These are phyloP conservation scores for Colletotrichum chrysophilum DNA, from an alignment of 2,329 filamentous ascomycete species.

Conservation along the genomic window DNA sequence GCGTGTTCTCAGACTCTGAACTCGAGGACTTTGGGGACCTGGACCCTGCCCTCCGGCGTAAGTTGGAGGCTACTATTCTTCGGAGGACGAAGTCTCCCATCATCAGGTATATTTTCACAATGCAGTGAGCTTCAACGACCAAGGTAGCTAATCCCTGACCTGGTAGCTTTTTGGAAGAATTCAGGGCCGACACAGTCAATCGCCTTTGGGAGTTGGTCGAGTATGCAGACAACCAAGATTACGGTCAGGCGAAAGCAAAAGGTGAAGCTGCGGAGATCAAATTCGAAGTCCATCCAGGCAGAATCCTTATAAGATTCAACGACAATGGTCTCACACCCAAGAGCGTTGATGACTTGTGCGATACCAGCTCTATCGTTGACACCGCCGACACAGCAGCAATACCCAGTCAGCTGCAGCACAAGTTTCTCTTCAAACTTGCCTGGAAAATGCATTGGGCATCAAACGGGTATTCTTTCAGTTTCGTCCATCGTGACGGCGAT, in stretches of 20 bases:
- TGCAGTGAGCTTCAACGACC: not conserved
- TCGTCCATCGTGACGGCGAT: constrained; percentile 41
- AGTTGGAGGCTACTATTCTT: not conserved
- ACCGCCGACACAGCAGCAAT: not conserved
- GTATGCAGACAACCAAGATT: constrained; percentile 59
- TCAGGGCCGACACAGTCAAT: constrained; percentile 40
- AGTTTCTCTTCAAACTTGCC: constrained; percentile 54
- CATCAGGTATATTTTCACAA: not conserved
- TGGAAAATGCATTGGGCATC: constrained; percentile 49
- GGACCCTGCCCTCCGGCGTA: not conserved
- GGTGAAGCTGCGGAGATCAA: constrained; percentile 23
- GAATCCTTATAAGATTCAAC: constrained; percentile 54
- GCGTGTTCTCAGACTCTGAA: not conserved
- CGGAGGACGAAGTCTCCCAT: not conserved
- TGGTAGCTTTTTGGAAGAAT: not conserved
- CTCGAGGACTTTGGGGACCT: not conserved
- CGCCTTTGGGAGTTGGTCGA: constrained; percentile 56
- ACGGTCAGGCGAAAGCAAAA: constrained; percentile 27
- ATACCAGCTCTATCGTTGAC: not conserved
- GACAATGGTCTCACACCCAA: constrained; percentile 49
- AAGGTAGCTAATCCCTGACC: not conserved
- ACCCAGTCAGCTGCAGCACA: constrained; percentile 53
- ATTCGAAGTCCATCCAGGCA: constrained; percentile 40
- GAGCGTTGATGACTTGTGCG: constrained; percentile 52
- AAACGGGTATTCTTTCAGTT: constrained; percentile 47